Percentiles rank a stretch among this genome's conserved stretches.
Evolutionary conservation across 1,284 basidiomycete species (phyloP).

Genomic region (Sanghuangporus baumii): DNA sequence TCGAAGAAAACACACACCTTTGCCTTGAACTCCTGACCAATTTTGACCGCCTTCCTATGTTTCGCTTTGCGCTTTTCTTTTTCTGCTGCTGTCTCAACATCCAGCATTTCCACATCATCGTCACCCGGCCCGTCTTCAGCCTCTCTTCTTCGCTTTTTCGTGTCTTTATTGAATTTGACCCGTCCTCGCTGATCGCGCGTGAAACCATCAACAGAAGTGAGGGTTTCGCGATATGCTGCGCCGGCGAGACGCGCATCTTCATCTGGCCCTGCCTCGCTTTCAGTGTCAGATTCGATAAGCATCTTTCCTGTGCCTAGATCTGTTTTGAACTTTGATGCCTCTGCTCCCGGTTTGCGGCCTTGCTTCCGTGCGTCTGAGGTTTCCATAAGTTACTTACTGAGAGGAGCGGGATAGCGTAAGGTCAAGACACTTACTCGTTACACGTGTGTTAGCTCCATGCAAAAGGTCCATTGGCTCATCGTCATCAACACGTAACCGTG

Average conservation of each 20-base stretch:
- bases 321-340: conserved; percentile 82
- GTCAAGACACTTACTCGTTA: conserved; percentile 57
- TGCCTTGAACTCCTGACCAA: conserved; percentile 90
- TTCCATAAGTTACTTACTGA: conserved; percentile 33
- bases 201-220: conserved; percentile 86
- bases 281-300: conserved; percentile 70
- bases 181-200: conserved; percentile 78
- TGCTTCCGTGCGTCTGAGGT: conserved; percentile 33
- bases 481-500: conserved; percentile 81
- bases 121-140: conserved; percentile 48
- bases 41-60: conserved; percentile 49
- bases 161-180: conserved; percentile 96
- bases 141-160: conserved; percentile 77
- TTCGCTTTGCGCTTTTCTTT: conserved; percentile 49
- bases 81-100: conserved; percentile 33
- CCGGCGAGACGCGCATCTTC: conserved; percentile 53
- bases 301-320: conserved; percentile 87
- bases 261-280: conserved; percentile 34
- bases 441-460: conserved; percentile 72
- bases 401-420: conserved; percentile 2
- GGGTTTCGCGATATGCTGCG: conserved; percentile 78
- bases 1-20: conserved; percentile 41
- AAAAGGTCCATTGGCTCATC: conserved; percentile 96
- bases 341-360: conserved; percentile 77
- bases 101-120: conserved; percentile 71